Evolutionary conservation across 2,329 filamentous ascomycete species (phyloP).

Genomic region (Tolypocladium ophioglossoides): DNA sequence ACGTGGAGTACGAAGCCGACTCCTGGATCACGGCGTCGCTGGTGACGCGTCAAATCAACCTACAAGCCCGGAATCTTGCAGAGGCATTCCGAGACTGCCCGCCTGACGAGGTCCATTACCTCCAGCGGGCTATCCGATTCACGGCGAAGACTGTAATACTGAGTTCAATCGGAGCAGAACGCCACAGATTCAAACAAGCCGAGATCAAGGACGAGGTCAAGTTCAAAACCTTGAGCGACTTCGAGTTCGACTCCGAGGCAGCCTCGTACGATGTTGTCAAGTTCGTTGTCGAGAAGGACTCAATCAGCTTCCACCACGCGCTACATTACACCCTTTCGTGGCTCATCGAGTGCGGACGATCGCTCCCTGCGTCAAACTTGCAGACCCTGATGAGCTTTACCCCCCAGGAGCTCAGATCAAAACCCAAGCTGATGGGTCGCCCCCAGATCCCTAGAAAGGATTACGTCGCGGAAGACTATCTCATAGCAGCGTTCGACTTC

Average conservation of each 20-base stretch:
- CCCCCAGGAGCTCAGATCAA: conserved; percentile 56
- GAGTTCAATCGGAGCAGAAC: conserved; percentile 82
- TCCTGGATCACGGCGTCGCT: conserved; percentile 95
- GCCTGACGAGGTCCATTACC: conserved; percentile 51
- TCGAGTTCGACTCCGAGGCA: conserved; percentile 61
- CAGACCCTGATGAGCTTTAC: conserved; percentile 61
- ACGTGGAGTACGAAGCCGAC: conserved; percentile 97
- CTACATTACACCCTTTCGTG: conserved; percentile 94
- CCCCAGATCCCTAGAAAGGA: conserved; percentile 46
- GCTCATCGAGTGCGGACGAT: conserved; percentile 82
- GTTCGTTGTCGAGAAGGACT: conserved; percentile 78
- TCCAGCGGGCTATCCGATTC: conserved; percentile 62
- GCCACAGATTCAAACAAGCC: conserved; percentile 69
- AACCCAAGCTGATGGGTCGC: conserved; percentile 50
- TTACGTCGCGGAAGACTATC: conserved; percentile 61
- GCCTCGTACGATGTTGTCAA: conserved; percentile 62
- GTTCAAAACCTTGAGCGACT: conserved; percentile 69
- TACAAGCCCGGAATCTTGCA: conserved; percentile 77
- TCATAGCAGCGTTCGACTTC: conserved; percentile 85
- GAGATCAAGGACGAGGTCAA: conserved; percentile 80
- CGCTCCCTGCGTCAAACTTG: conserved; percentile 58
- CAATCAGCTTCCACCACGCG: conserved; percentile 95
- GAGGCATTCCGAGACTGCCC: conserved; percentile 69
- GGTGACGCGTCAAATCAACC: conserved; percentile 90
- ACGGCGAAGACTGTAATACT: conserved; percentile 77